Percentiles rank a stretch among this genome's conserved stretches.
Conservation (phyloP, 164 flowering plant genomes). For the Tetracentron sinense region DNA sequence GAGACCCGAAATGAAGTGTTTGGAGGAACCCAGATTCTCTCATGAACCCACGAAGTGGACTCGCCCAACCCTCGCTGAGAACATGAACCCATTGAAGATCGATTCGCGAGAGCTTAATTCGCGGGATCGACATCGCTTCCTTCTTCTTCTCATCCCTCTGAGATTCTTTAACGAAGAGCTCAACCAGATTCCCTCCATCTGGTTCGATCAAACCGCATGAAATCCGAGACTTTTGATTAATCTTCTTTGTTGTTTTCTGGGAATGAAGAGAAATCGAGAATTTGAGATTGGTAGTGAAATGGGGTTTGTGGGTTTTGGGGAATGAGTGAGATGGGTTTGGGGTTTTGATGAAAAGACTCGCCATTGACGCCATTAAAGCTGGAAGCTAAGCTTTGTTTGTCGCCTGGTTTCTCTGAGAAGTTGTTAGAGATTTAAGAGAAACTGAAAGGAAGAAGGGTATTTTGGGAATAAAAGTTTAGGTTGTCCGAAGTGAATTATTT, state of each 20-base stretch:
- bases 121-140: slow-evolving; percentile 53
- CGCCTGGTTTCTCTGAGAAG: background rate
- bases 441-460: no score
- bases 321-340: slow-evolving; percentile 8
- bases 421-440: no score
- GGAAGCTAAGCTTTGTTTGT: background rate
- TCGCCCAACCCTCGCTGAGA: slow-evolving; percentile 49
- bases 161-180: slow-evolving; percentile 54
- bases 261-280: slow-evolving; percentile 12
- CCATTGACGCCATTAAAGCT: slow-evolving; percentile 45
- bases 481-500: no score
- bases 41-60: slow-evolving; percentile 71
- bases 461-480: no score
- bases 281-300: slow-evolving; percentile 17
- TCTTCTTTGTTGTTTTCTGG: slow-evolving; percentile 6
- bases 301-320: slow-evolving; percentile 21
- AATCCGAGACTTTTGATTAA: slow-evolving; percentile 20
- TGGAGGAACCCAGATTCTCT: slow-evolving; percentile 98
- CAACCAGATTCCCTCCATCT: slow-evolving; percentile 83
- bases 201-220: slow-evolving; percentile 72
- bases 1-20: slow-evolving; percentile 94
- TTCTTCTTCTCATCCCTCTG: slow-evolving; percentile 34
- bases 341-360: slow-evolving; percentile 29
- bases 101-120: slow-evolving; percentile 56
- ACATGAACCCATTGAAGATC: slow-evolving; percentile 94